Conservation (phyloP, 257 asterid genomes). For the Oldenlandia corymbosa region DNA sequence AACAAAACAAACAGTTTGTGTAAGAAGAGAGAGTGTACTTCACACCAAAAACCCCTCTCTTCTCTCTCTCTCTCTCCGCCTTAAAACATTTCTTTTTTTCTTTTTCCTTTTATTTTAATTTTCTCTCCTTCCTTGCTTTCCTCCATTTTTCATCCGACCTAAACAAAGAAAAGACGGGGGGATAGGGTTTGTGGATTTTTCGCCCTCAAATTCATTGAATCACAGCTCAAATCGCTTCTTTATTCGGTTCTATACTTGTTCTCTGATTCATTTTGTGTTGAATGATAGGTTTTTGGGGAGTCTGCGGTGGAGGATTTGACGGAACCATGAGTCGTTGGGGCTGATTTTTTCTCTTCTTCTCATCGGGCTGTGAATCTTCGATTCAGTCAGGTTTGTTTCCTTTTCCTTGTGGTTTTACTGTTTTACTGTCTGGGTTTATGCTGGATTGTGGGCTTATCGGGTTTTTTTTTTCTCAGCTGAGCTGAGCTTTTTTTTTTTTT, state of each 20-base stretch:
- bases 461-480: background rate
- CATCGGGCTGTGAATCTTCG: conserved; percentile 5
- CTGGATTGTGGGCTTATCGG: background rate
- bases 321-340: background rate
- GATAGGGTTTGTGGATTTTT: conserved; percentile 1
- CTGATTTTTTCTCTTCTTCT: no score
- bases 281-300: background rate
- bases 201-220: conserved; percentile 1
- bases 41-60: conserved; percentile 1
- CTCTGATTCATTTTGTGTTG: background rate
- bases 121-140: background rate
- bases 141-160: conserved; percentile 3
- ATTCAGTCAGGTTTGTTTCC: background rate
- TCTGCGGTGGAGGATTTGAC: conserved; percentile 1
- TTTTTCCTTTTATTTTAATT: background rate
- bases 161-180: background rate
- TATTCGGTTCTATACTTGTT: background rate
- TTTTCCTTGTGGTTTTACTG: background rate
- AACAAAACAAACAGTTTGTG: no score
- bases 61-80: background rate
- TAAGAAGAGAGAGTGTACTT: background rate
- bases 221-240: background rate
- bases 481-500: background rate
- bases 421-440: background rate
- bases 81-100: background rate